Evolutionary conservation across 2,329 filamentous ascomycete genomes (phyloP).

Genomic region (Sphaerulina vaccinii): DNA sequence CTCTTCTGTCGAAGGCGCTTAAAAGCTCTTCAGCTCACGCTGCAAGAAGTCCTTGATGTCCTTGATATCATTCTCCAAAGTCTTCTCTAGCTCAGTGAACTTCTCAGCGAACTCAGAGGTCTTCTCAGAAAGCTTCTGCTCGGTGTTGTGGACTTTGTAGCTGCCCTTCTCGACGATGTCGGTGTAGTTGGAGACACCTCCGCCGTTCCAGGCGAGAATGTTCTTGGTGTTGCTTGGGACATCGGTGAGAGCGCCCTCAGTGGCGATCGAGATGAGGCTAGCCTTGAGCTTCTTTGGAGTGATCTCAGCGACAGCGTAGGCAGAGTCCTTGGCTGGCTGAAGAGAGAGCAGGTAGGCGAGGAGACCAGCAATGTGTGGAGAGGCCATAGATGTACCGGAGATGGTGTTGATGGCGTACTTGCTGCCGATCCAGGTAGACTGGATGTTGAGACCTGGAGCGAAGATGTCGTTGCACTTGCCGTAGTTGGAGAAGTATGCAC

Average conservation of each 20-base stretch:
- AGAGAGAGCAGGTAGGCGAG: conserved; percentile 97
- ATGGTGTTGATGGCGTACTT: conserved; percentile 97
- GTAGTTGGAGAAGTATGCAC: conserved; percentile 99
- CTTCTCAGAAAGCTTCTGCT: conserved; percentile 22
- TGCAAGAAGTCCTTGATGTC: too few species aligned
- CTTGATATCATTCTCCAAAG: conserved; percentile 45
- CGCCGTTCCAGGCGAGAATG: conserved; percentile 98
- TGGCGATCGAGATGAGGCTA: conserved; percentile 79
- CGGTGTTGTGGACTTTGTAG: conserved; percentile 36
- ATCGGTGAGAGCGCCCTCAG: conserved; percentile 72
- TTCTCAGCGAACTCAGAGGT: conserved; percentile 47
- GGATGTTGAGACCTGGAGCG: conserved; percentile 83
- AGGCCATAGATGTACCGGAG: conserved; percentile 98
- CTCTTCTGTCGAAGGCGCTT: conserved; percentile 9
- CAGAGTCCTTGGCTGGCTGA: conserved; percentile 84
- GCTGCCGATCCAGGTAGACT: conserved; percentile 97
- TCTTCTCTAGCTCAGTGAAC: conserved; percentile 37
- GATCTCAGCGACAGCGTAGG: conserved; percentile 84
- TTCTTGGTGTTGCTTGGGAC: conserved; percentile 86
- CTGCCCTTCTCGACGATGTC: conserved; percentile 41
- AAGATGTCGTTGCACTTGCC: conserved; percentile 99
- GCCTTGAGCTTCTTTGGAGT: conserved; percentile 93
- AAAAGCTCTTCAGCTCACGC: conserved; percentile 24
- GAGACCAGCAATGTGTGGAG: conserved; percentile 93
- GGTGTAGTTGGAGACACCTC: conserved; percentile 85